A percentile compares a stretch with the other conserved stretches of the same genome.
Evolutionary conservation across 2,329 filamentous ascomycete species (phyloP).

Genomic region (Diaporthe citriasiana): DNA sequence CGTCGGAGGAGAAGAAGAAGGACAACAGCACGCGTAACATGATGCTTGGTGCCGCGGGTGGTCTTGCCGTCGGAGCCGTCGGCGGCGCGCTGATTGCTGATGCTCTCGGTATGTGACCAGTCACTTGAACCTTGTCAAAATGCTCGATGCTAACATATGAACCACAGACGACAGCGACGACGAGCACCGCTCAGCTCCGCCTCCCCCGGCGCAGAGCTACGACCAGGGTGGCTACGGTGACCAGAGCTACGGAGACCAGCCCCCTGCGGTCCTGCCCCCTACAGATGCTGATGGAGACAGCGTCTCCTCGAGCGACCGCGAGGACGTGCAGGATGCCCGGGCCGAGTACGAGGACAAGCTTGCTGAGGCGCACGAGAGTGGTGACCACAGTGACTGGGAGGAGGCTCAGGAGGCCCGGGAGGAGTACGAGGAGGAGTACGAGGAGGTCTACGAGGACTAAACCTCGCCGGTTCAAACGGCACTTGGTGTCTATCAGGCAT

Average conservation of each 20-base stretch:
- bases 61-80: constrained; percentile 69
- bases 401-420: constrained; percentile 66
- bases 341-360: constrained; percentile 61
- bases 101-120: constrained; percentile 60
- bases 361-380: constrained; percentile 55
- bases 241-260: constrained; percentile 45
- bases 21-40: constrained; percentile 66
- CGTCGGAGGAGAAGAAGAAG: constrained; percentile 52
- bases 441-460: constrained; percentile 57
- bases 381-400: constrained; percentile 65
- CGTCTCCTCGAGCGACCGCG: constrained; percentile 58
- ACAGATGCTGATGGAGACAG: constrained; percentile 59
- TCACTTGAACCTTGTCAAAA: constrained; percentile 5
- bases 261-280: constrained; percentile 54
- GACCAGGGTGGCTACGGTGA: constrained; percentile 42
- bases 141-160: constrained; percentile 44
- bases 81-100: constrained; percentile 72
- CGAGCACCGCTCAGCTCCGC: constrained; percentile 38
- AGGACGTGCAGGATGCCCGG: constrained; percentile 58
- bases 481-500: not conserved
- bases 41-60: constrained; percentile 71
- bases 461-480: not conserved
- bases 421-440: constrained; percentile 65
- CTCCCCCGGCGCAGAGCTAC: constrained; percentile 38
- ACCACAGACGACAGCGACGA: constrained; percentile 44